Evolutionary conservation across 1,139 yeast species (phyloP), one percentile per base, ranked within the genome.

Genomic region (Scheffersomyces titani): DNA sequence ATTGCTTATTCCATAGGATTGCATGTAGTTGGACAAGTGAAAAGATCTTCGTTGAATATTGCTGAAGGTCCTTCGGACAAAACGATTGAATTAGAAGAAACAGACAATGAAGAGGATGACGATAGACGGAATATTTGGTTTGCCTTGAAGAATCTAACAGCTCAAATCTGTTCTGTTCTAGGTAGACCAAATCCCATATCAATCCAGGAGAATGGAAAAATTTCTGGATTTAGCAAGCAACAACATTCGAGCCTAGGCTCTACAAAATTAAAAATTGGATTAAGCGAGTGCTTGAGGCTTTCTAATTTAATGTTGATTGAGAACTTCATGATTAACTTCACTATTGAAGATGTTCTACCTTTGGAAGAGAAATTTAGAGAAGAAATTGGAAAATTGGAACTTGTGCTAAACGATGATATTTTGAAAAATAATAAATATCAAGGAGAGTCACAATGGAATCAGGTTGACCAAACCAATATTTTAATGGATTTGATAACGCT

Each of bases 141-240:
- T 59, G 82, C 83, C 1, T 72, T 83, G 56, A 78, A 82, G 58
- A 75, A 78, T 56, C 67, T 81, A 30, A 72, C 81, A 13, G 83
- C 85, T 0, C 81, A 81, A 48, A 67, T 83, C 13, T 82, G 87
- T 64, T 80, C 85, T 0, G 79, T 82, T 5, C 69, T 83, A 47
- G 87, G 87, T 3, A 70, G 87, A 59, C 87, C 87, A 11, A 83
- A 82, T 60, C 87, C 87, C 0, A 82, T 83, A 6, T 79, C 84
- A 13, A 77, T 83, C 55, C 80, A 82, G 59, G 78, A 82, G 47
- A 80, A 79, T 60, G 78, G 78, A 40, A 64, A 69, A 16, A 73
- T 77, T 1, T 62, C 75, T 53, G 69, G 68, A 57, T 64, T 72
- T 49, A 63, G 62, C 19, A 61, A 65, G 18, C 63, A 59, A 24